Conservation (phyloP, 108 stramenopile genomes). For the Skeletonema potamos region DNA sequence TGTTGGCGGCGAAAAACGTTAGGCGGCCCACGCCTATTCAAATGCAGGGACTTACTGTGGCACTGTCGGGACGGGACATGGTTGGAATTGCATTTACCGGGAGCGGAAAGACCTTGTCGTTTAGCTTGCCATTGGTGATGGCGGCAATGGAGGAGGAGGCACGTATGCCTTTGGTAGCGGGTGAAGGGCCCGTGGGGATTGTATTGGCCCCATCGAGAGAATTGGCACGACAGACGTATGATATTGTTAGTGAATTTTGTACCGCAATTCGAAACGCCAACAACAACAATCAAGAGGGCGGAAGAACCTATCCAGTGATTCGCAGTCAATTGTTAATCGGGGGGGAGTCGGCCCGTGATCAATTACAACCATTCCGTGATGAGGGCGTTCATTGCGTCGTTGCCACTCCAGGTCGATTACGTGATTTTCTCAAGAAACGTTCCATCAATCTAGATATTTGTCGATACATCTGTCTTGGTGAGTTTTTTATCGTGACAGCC, state of each 20-base stretch:
- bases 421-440: constrained; percentile 90
- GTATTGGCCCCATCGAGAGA: constrained; percentile 97
- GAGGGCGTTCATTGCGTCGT: constrained; percentile 92
- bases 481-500: too few species aligned
- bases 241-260: constrained; percentile 83
- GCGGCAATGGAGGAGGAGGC: constrained; percentile 96
- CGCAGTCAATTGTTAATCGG: constrained; percentile 92
- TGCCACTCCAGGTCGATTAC: constrained; percentile 94
- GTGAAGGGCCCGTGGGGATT: constrained; percentile 96
- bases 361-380: constrained; percentile 70
- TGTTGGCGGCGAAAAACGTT: constrained; percentile 85
- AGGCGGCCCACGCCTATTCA: constrained; percentile 97
- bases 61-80: constrained; percentile 96
- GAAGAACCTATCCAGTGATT: constrained; percentile 70
- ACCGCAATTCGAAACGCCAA: constrained; percentile 12
- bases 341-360: constrained; percentile 90
- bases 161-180: constrained; percentile 86
- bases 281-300: constrained; percentile 6
- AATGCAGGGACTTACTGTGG: constrained; percentile 98
- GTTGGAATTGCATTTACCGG: constrained; percentile 99
- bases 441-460: constrained; percentile 89
- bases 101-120: constrained; percentile 94
- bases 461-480: constrained; percentile 93
- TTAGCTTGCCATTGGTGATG: constrained; percentile 94
- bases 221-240: constrained; percentile 96